phyloP scores from a whole-genome alignment of 768 basidiomycete genomes.

The Ramaria rubella region DNA sequence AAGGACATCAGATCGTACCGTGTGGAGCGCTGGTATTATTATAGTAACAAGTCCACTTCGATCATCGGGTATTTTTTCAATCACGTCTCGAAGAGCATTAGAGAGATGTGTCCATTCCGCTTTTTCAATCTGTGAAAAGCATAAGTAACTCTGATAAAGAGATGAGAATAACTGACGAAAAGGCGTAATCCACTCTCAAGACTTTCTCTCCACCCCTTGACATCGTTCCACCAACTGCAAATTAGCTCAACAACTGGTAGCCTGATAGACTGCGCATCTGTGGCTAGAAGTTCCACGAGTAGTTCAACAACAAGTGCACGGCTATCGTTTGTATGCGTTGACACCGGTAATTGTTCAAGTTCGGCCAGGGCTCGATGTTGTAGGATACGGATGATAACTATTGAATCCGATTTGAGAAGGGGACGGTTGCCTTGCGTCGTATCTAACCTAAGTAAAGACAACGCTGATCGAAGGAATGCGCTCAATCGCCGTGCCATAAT shows the following conservation, averaged over 20 bases:
- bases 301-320: conserved; percentile 6
- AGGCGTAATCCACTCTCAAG: conserved; percentile 36
- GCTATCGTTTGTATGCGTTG: neutral
- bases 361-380: neutral
- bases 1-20: conserved; percentile 2
- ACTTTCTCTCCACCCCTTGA: conserved; percentile 35
- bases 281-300: neutral
- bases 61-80: conserved; percentile 25
- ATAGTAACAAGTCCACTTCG: conserved; percentile 19
- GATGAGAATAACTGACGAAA: conserved; percentile 31
- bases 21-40: conserved; percentile 4
- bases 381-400: neutral
- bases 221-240: conserved; percentile 15
- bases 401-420: neutral
- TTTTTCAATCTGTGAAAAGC: neutral
- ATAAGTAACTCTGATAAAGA: neutral
- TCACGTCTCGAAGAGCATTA: neutral
- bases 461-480: conserved; percentile 30
- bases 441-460: conserved; percentile 23
- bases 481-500: conserved; percentile 45
- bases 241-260: neutral
- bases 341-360: neutral
- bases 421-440: neutral
- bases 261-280: neutral
- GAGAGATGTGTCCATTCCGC: conserved; percentile 13